These are phyloP conservation scores for Daphne laureola DNA, from an alignment of 441 rosid genomes.

Conservation along the genomic window DNA sequence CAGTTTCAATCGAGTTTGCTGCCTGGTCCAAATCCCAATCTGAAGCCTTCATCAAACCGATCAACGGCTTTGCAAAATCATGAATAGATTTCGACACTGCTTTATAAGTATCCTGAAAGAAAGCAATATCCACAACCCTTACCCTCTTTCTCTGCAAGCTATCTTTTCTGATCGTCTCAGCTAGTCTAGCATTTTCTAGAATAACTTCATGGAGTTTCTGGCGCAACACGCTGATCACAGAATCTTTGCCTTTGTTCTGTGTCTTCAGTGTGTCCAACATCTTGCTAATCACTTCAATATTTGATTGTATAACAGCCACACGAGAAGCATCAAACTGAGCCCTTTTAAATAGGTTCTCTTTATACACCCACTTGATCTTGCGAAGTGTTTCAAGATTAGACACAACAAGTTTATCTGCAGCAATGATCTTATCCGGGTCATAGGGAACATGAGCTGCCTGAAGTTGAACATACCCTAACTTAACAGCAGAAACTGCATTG, in stretches of 20 bases:
- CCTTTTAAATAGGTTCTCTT: slow-evolving; percentile 26
- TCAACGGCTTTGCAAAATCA: slow-evolving; percentile 62
- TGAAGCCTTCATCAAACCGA: slow-evolving; percentile 63
- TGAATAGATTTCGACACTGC: slow-evolving; percentile 51
- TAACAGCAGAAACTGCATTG: slow-evolving; percentile 36
- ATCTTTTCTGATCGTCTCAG: slow-evolving; percentile 23
- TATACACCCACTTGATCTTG: slow-evolving; percentile 31
- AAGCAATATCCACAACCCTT: slow-evolving; percentile 20
- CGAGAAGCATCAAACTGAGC: slow-evolving; percentile 23
- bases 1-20: slow-evolving; percentile 39
- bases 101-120: slow-evolving; percentile 31
- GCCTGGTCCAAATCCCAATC: slow-evolving; percentile 57
- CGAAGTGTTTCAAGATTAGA: slow-evolving; percentile 42
- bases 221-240: slow-evolving; percentile 28
- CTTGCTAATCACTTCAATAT: slow-evolving; percentile 35
- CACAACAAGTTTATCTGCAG: slow-evolving; percentile 47
- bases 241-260: slow-evolving; percentile 30
- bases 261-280: slow-evolving; percentile 35
- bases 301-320: slow-evolving; percentile 22
- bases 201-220: slow-evolving; percentile 35
- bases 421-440: slow-evolving; percentile 43
- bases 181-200: slow-evolving; percentile 21
- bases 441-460: slow-evolving; percentile 67
- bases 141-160: slow-evolving; percentile 23
- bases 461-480: slow-evolving; percentile 49